Evolutionary conservation across 2,329 filamentous ascomycete genomes (phyloP), one percentile per base, ranked within the genome.

Genomic region (Scytalidium sp.): DNA sequence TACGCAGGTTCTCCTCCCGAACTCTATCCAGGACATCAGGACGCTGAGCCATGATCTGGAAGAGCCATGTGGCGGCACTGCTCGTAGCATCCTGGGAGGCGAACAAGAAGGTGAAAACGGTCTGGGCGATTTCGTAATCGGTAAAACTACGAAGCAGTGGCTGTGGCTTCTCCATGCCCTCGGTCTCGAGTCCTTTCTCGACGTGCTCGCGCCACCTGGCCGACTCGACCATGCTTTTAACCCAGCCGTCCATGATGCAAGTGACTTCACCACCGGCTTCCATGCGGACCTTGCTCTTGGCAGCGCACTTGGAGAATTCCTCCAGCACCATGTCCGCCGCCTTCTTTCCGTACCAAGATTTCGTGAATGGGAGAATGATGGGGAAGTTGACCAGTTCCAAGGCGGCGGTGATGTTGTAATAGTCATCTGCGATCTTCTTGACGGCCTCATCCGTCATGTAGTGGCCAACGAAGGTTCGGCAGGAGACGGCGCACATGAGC

Each of bases 361-460:
- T 93, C 67, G 92, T 97, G 77, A 83, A 97, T 36, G 93, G 93
- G 39, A 97, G 72, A 67, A 97, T 97, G 72, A 97, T 88, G 52
- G 94, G 93, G 76, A 97, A 96, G 77, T 97, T 97, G 77, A 99
- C 94, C 43, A 97, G 81, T 71, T 99, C 94, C 59, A 97, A 82
- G 19, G 94, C 94, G 50, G 88, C 93, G 13, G 94, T 97, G 67
- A 97, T 96, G 57, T 93, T 82, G 72, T 96, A 97, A 75, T 96
- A 99, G 72, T 97, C 92, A 70, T 96, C 88, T 54, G 93, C 88
- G 57, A 97, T 94, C 76, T 89, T 92, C 80, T 95, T 93, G 64
- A 97, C 85, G 44, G 88, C 84, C 67, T 90, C 88, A 52, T 96
- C 88, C 42, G 87, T 85, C 70, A 97, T 93, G 75, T 97, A 97